Conservation (phyloP, 495 filamentous ascomycete species). For the Hypoxylon fuscum region DNA sequence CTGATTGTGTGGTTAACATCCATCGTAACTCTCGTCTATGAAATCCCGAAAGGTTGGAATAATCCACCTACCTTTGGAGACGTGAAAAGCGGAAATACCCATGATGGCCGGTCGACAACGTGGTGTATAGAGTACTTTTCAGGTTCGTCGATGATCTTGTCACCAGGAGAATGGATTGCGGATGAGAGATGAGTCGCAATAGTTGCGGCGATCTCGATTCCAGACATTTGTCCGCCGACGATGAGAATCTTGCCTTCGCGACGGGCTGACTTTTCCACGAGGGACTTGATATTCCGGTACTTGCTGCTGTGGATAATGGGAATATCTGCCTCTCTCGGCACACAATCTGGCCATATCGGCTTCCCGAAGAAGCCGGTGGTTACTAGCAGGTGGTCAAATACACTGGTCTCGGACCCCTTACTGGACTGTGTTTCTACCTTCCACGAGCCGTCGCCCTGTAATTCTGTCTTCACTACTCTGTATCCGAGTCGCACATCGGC, state of each 20-base stretch:
- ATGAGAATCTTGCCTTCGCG: conserved; percentile 72
- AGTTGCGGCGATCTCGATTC: conserved; percentile 76
- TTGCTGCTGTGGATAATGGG: conserved; percentile 70
- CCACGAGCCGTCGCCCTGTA: conserved; percentile 58
- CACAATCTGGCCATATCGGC: conserved; percentile 62
- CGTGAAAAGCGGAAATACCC: conserved; percentile 72
- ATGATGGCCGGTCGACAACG: conserved; percentile 73
- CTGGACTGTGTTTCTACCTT: conserved; percentile 57
- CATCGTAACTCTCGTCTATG: background rate
- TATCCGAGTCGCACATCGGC: conserved; percentile 60
- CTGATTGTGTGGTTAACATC: conserved; percentile 38
- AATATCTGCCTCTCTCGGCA: conserved; percentile 40
- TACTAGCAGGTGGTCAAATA: conserved; percentile 78
- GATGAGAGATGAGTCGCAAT: conserved; percentile 76
- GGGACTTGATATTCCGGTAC: conserved; percentile 52
- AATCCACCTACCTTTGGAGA: conserved; percentile 55
- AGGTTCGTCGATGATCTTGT: conserved; percentile 42
- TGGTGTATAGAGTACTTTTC: conserved; percentile 68
- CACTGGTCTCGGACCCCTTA: conserved; percentile 43
- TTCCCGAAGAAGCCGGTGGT: conserved; percentile 80
- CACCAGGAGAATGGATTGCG: conserved; percentile 54
- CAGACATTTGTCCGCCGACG: conserved; percentile 85
- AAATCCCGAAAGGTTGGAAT: background rate
- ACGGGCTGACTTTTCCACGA: conserved; percentile 42
- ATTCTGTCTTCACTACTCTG: conserved; percentile 60